Base-by-base conservation (phyloP, 148 eudicot genomes). In the Cornus florida region DNA sequence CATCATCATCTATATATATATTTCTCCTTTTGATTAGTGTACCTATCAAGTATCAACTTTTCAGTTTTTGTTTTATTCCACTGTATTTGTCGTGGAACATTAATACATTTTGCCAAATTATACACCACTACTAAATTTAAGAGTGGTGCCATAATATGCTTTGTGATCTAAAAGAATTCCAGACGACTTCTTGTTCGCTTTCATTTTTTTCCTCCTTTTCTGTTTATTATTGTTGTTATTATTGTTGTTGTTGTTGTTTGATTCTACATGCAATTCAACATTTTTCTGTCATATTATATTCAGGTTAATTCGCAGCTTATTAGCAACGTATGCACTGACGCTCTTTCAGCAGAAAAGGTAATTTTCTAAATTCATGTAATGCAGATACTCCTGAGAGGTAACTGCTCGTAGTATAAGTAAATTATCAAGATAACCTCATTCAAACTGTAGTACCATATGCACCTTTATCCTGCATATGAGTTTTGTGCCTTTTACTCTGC, bases 341-440 rank as follows among this genome's bases (percentile, higher is more conserved):
- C 99, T 74, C 91, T 96, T 74, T 96, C 99, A 53, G 99, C 99
- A 33, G 99, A 96, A 89, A 96, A 96, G 97, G 99, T 96, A 91
- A 84, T 41, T 66, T 20, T 74, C 75, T 67, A 10, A 22, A 71
- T 67, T 85, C 31, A 4, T 24, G 13, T 41, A 5, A 41, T 41
- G 0, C 7, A 41, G 6, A 50, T 75, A 57, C 60, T 80, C 38
- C 13, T 17, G n/a, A 57, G 35, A 8, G 11, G 7, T 41, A 66
- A 23, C 3, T 66, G 78, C 23, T 65, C 46, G 19, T 13, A n/a
- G 31, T 12, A 78, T 13, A 41, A 24, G 6, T 14, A 1, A 66
- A 65, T 1, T 79, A 8, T 28, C 39, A 5, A 31, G 38, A 31
- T 74, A 23, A 53, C 19, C 10, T 74, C 78, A 5, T 48, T 75